These are phyloP conservation scores for Apiospora sp. DNA, from an alignment of 2,329 filamentous ascomycete genomes.

Conservation along the genomic window DNA sequence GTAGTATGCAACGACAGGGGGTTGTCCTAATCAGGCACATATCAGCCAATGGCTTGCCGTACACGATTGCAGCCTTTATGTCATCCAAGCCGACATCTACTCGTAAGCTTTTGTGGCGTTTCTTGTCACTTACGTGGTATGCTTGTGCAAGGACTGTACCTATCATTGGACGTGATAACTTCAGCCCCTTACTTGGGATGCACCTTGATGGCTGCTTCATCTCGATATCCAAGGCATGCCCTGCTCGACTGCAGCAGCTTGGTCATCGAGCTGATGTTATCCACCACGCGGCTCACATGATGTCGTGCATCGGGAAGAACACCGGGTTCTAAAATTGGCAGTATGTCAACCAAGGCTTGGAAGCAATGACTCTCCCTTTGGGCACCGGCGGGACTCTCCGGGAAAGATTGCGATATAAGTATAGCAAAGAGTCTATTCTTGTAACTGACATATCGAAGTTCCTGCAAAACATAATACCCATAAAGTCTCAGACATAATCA, in stretches of 20 bases:
- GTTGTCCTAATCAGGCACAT: background rate
- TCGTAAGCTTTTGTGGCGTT: constrained; percentile 14
- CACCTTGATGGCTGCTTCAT: background rate
- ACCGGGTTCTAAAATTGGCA: background rate
- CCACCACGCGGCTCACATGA: background rate
- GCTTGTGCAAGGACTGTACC: background rate
- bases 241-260: background rate
- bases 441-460: background rate
- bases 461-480: background rate
- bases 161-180: background rate
- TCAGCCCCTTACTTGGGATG: background rate
- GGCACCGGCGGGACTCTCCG: background rate
- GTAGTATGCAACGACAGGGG: background rate
- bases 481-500: background rate
- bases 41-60: background rate
- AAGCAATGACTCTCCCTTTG: background rate
- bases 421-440: background rate
- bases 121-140: background rate
- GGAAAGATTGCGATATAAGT: background rate
- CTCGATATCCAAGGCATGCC: background rate
- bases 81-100: background rate
- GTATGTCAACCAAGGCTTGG: background rate
- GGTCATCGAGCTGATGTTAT: background rate
- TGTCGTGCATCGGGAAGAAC: background rate
- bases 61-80: background rate